phyloP scores from a whole-genome alignment of 805 yeast genomes.

The Nakazawaea pomicola region DNA sequence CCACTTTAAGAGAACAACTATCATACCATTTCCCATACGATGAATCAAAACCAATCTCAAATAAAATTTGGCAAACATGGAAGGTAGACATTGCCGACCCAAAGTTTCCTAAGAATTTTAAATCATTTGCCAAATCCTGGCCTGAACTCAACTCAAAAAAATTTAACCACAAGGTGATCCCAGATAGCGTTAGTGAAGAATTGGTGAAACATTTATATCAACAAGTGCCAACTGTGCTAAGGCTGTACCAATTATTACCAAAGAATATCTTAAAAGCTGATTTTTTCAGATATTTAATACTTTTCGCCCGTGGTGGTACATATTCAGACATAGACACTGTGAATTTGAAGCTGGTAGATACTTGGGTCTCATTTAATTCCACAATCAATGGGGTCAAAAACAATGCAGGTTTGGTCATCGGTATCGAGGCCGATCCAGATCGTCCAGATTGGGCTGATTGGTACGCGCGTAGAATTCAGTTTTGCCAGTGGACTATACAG shows the following conservation, averaged over 20 bases:
- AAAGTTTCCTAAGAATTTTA: constrained; percentile 50
- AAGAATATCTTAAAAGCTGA: constrained; percentile 83
- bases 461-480: constrained; percentile 90
- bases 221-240: constrained; percentile 69
- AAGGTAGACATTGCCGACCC: constrained; percentile 57
- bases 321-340: constrained; percentile 89
- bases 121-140: constrained; percentile 59
- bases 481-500: constrained; percentile 96
- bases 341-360: constrained; percentile 61
- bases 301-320: constrained; percentile 89
- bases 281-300: constrained; percentile 82
- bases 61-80: constrained; percentile 93
- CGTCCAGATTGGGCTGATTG: constrained; percentile 90
- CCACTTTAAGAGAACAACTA: constrained; percentile 50
- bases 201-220: constrained; percentile 52
- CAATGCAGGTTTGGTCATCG: constrained; percentile 73
- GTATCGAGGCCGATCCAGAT: constrained; percentile 97
- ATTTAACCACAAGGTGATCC: constrained; percentile 65
- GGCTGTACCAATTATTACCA: constrained; percentile 77
- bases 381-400: constrained; percentile 14
- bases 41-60: constrained; percentile 58
- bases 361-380: constrained; percentile 63
- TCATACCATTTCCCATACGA: constrained; percentile 75
- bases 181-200: constrained; percentile 60
- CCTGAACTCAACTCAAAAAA: constrained; percentile 45